Evolutionary conservation across 2,329 filamentous ascomycete genomes (phyloP).

Genomic region (Colletotrichum salicis): DNA sequence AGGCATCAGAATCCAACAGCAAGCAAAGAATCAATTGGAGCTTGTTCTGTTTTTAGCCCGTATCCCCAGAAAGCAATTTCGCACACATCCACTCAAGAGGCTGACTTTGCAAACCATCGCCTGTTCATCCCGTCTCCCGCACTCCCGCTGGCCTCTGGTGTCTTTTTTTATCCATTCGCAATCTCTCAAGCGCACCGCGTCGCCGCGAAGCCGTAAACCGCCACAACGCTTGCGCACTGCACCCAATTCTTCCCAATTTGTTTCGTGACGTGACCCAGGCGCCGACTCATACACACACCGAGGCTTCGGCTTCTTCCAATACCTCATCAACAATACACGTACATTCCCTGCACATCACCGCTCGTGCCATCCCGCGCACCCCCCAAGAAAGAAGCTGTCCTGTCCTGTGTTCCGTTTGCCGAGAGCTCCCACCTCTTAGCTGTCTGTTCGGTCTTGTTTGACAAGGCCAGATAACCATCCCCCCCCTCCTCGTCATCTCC

Average conservation of each 20-base stretch:
- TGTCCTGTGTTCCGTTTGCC: constrained; percentile 6
- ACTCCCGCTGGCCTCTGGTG: neutral
- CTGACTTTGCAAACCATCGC: constrained; percentile 2
- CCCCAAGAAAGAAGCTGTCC: neutral
- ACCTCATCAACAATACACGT: neutral
- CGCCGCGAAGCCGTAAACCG: neutral
- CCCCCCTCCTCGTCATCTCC: neutral
- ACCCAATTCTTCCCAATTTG: neutral
- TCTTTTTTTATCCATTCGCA: neutral
- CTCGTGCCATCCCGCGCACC: constrained; percentile 20
- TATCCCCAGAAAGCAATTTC: neutral
- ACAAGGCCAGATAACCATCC: constrained; percentile 15
- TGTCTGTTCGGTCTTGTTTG: neutral
- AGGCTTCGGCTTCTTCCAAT: neutral
- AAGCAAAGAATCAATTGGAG: neutral
- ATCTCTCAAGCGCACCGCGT: neutral
- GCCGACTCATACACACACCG: constrained; percentile 7
- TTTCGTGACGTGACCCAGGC: neutral
- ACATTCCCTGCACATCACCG: constrained; percentile 15
- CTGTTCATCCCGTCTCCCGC: constrained; percentile 20
- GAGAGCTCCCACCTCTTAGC: neutral
- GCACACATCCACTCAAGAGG: constrained; percentile 3
- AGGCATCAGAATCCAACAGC: neutral
- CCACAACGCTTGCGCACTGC: neutral
- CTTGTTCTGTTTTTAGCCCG: constrained; percentile 9